Percentiles rank a stretch among this genome's conserved stretches.
phyloP scores from a whole-genome alignment of 176 grass and related monocot species.

The Hsuehochloa calcarea region DNA sequence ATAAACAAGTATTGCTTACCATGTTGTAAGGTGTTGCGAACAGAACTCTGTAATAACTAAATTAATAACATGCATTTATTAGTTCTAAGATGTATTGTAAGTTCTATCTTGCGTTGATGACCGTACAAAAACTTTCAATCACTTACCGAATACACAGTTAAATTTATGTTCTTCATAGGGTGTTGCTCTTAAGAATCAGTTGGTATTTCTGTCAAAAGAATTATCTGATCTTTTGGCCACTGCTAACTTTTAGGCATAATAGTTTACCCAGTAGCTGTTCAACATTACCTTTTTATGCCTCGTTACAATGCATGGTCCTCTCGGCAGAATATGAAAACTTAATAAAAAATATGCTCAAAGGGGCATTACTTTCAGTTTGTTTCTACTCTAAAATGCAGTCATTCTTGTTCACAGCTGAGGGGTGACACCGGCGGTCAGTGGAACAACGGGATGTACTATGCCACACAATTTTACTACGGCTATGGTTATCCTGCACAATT shows the following conservation, averaged over 20 bases:
- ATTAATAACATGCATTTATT: not conserved
- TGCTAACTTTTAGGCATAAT: not conserved
- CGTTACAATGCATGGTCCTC: not conserved
- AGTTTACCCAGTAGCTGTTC: not conserved
- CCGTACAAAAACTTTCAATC: not conserved
- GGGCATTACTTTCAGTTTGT: not conserved
- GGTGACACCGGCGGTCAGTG: constrained; percentile 56
- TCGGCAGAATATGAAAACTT: not conserved
- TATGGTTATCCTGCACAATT: constrained; percentile 58
- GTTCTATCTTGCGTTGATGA: not conserved
- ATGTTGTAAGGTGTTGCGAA: not conserved
- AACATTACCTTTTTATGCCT: not conserved
- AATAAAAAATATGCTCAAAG: not conserved
- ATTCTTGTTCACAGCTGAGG: constrained; percentile 20
- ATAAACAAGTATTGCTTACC: constrained; percentile 53
- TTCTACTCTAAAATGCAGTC: not conserved
- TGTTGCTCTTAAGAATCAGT: not conserved
- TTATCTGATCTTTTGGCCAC: not conserved
- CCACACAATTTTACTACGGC: constrained; percentile 58
- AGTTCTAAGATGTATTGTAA: not conserved
- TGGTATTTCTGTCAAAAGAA: not conserved
- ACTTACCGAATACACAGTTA: not conserved
- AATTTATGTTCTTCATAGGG: not conserved
- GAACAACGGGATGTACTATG: constrained; percentile 71
- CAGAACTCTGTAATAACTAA: not conserved